Base-by-base conservation (phyloP, 768 basidiomycete species). In the Collybia sp. region DNA sequence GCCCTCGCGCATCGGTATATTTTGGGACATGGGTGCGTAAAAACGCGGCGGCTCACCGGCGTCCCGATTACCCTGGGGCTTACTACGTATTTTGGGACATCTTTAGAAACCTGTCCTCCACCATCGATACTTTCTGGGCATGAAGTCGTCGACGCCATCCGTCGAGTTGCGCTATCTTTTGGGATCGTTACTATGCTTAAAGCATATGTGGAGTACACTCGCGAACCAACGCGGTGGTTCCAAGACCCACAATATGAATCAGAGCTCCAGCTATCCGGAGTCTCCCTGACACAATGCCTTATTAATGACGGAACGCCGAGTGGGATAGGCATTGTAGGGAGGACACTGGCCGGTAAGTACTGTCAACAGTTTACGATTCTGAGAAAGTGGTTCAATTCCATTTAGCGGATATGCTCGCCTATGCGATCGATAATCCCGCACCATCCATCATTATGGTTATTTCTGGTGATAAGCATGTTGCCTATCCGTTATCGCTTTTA, bases 141-240 rank as follows among this genome's bases (percentile, higher is more conserved):
- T 44, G 52, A 58, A 15, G 44, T 61, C 13, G 62, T 60, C 12
- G 55, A 62, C 32, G 58, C 53, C 17, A 62, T 69, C 25, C 56
- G 59, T 10, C 40, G 39, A 8, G 41, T 64, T 3, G 58, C 61
- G 18, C 56, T 56, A 20, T 49, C 47, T 13, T 62, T 57, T 46
- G 68, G 64, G 12, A 58, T 51, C 17, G 56, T 68, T 19, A 61
- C 57, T 35, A 45, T 55, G 19, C 61, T 70, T 46, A 67, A 61
- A 44, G 60, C 65, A 12, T 67, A 67, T 47, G 51, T 61, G 40
- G 58, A 57, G 20, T 18, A 12, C 8, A 19, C 19, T 12, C n/a
- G 13, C 30, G 15, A 30, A 20, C 25, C 25, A 25, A 25, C 25
- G 25, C 25, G 25, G 17, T 18, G 36, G 30, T 13, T 31, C 37